Percentiles rank a stretch among this genome's conserved stretches.
These are phyloP conservation scores for Nemania abortiva DNA, from an alignment of 2,329 filamentous ascomycete species.

Conservation along the genomic window DNA sequence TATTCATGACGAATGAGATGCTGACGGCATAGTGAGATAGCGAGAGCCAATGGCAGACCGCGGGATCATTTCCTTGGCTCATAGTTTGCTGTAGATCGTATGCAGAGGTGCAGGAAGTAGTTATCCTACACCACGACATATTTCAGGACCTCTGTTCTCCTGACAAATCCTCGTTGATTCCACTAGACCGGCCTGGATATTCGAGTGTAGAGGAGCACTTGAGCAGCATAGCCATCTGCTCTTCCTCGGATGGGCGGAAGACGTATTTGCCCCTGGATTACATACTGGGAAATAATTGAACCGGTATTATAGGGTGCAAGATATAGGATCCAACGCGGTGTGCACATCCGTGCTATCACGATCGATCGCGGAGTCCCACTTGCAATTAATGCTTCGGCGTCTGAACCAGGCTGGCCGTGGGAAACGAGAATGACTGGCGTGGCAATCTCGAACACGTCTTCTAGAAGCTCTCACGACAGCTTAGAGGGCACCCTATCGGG, in stretches of 20 bases:
- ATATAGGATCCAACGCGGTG: neutral
- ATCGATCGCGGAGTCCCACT: conserved; percentile 5
- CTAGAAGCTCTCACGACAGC: neutral
- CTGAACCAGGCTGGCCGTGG: neutral
- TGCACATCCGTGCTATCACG: conserved; percentile 4
- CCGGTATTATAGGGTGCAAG: neutral
- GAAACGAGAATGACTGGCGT: conserved; percentile 2
- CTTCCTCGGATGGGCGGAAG: neutral
- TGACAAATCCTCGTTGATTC: conserved; percentile 12
- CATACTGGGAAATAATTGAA: conserved; percentile 4
- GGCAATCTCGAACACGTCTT: neutral
- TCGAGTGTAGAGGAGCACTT: neutral
- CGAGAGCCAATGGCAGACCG: conserved; percentile 9
- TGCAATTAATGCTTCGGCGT: neutral
- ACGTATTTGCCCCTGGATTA: conserved; percentile 22
- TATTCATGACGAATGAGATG: conserved; percentile 16
- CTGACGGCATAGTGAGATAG: conserved; percentile 30
- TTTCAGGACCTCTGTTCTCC: neutral
- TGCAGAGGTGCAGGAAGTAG: conserved; percentile 14
- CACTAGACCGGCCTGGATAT: neutral
- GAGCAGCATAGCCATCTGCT: neutral
- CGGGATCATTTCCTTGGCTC: neutral
- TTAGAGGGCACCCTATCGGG: neutral
- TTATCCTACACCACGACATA: neutral
- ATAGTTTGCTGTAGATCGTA: conserved; percentile 4